Base-by-base conservation (phyloP, 495 filamentous ascomycete species). In the Glonium stellatum region DNA sequence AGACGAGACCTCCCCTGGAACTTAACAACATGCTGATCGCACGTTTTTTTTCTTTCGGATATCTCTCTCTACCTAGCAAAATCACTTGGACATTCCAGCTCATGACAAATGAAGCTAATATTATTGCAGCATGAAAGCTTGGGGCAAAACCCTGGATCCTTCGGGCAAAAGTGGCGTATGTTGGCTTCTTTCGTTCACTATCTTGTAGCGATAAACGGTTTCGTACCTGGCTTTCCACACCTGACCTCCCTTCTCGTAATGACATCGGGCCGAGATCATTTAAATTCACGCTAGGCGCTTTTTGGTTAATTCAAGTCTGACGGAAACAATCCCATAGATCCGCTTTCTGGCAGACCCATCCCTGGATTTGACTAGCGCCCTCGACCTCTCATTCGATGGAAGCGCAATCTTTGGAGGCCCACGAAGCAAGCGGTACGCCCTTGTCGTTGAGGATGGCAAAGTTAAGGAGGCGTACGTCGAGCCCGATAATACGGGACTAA, bases 301-400 rank as follows among this genome's bases (percentile, higher is more conserved):
- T 31, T 31, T 6, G 11, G 9, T 23, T 21, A 5, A 13, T 22
- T 5, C 15, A 4, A 13, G 21, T 23, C 48, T 51, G 21, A 51
- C 48, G 11, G 54, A 1, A 5, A 27, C 19, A 11, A 18, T 27
- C 39, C 10, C 54, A 31, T 37, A 87, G 83, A 76, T 97, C 71
- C 91, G 92, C 65, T 97, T 95, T 79, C 79, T 98, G 18, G 92
- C 87, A 58, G 93, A 98, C 74, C 89, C 93, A 13, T 75, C 82
- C n/a, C 87, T 79, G 52, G 75, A 82, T 59, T 95, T 96, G 78
- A 96, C 88, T 62, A 83, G 88, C 63, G 87, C 88, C 22, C 79
- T 97, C 10, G 91, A 95, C 61, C 79, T 97, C 39, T 78, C 78
- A 55, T 97, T 95, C 69, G 92, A 97, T 62, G 86, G 83, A 46